A percentile compares a stretch with the other conserved stretches of the same genome.
Evolutionary conservation across 2,329 filamentous ascomycete species (phyloP).

Genomic region (Grosmannia clavigera): DNA sequence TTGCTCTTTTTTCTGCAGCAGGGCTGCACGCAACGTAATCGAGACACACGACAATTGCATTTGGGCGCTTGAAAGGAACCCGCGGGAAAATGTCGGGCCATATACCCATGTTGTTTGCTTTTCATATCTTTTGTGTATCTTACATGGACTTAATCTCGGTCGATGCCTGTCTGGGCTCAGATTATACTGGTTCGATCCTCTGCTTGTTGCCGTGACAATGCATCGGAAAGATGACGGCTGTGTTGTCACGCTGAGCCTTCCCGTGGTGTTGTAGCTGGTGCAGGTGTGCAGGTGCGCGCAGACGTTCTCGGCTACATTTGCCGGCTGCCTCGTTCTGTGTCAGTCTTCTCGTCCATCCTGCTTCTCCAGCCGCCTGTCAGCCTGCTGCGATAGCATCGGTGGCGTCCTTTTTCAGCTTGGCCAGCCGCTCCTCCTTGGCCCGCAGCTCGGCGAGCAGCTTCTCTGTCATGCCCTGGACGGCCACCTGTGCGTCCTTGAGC

Average conservation of each 20-base stretch:
- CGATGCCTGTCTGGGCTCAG: not conserved
- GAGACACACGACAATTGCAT: not conserved
- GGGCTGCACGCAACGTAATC: not conserved
- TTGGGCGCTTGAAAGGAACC: not conserved
- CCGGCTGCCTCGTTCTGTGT: not conserved
- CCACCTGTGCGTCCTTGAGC: constrained; percentile 49
- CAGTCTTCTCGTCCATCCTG: not conserved
- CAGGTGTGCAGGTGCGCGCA: no score
- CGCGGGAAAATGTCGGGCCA: not conserved
- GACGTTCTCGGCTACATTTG: no score
- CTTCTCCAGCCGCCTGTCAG: constrained; percentile 5
- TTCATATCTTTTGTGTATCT: not conserved
- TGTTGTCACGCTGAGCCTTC: no score
- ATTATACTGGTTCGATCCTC: not conserved
- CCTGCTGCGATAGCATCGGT: constrained; percentile 10
- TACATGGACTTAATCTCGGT: not conserved
- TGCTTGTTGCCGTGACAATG: not conserved
- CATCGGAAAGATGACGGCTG: not conserved
- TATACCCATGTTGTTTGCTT: not conserved
- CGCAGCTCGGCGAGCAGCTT: constrained; percentile 48
- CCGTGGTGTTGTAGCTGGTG: no score
- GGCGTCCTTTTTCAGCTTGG: constrained; percentile 44
- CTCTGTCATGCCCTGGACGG: constrained; percentile 48
- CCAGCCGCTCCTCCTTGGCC: constrained; percentile 49
- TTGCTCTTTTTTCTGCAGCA: not conserved